phyloP scores from a whole-genome alignment of 352 stramenopile species.

The Globisporangium recalcitrans region DNA sequence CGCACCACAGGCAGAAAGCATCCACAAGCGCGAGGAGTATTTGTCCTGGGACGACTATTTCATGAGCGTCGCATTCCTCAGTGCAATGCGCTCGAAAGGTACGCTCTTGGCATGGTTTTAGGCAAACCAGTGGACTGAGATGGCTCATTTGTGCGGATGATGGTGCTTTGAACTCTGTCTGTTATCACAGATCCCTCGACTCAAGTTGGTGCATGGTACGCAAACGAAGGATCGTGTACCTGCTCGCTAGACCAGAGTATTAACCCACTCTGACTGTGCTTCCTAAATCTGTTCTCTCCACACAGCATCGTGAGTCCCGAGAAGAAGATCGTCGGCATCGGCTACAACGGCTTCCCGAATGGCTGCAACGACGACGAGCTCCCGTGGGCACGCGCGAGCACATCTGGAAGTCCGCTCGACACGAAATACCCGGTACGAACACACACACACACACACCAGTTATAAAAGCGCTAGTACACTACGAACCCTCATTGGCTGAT shows the following conservation, averaged over 20 bases:
- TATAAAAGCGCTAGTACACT: too few relatives aligned
- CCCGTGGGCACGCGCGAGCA: slow-evolving; percentile 88
- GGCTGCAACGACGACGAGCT: slow-evolving; percentile 94
- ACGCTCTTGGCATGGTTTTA: not conserved
- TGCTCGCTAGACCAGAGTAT: not conserved
- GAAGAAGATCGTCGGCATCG: slow-evolving; percentile 97
- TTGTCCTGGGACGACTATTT: slow-evolving; percentile 99
- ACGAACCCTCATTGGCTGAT: too few relatives aligned
- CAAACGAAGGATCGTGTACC: not conserved
- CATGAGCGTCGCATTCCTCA: slow-evolving; percentile 98
- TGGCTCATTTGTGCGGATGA: not conserved
- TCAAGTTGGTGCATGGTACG: slow-evolving; percentile 94
- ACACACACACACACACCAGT: too few relatives aligned
- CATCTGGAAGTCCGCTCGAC: slow-evolving; percentile 76
- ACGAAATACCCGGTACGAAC: slow-evolving; percentile 90
- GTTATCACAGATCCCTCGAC: slow-evolving; percentile 89
- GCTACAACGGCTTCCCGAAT: slow-evolving; percentile 98
- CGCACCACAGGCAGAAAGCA: not conserved
- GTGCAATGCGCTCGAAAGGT: slow-evolving; percentile 97
- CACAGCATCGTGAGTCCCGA: slow-evolving; percentile 92
- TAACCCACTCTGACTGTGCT: not conserved
- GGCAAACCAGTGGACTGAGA: too few relatives aligned
- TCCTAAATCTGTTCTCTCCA: not conserved
- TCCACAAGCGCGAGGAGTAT: slow-evolving; percentile 86
- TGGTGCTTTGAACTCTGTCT: not conserved